Base-by-base conservation (phyloP, 371 early-diverging fungal species). In the Catenaria anguillulae region DNA sequence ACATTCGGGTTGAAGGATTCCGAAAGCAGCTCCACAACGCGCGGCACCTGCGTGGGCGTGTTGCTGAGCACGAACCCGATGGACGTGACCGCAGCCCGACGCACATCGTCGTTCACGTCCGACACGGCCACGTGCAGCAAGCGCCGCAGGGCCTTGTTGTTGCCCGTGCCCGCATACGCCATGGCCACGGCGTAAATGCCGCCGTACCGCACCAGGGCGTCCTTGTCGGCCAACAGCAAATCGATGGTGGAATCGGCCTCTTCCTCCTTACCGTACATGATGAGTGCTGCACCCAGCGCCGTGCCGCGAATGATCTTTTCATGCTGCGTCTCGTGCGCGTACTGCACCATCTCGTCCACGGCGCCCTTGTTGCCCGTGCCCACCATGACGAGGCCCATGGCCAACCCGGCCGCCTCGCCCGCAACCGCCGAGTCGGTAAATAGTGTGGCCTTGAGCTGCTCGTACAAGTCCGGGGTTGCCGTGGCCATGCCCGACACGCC, bases 1-100 rank as follows among this genome's bases (percentile, higher is more conserved):
- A 99, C 99, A 70, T 95, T 90, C 46, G 97, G 94, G 77, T 95
- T 97, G 73, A 92, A 98, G 73, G 93, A 94, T 73, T 97, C 94
- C 29, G 97, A 85, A 52, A 99, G 80, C 17, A 99, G 83, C 77
- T 98, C 90, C 17, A 99, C 95, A 64, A 97, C 84, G 43, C 92
- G 83, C 29, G 98, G 93, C 2, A 99, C 93, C 67, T 98, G 92
- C 68, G 86, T 80, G 35, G 90, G 88, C 31, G 87, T 84, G 45
- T 89, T 83, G 74, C 90, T 84, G 17, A 97, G 79, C 31, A 99
- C 81, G 69, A 99, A 93, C 35, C 99, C 99, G 35, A 99, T 84
- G 4, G 92, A 86, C 19, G 94, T 95, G 46, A 98, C 98, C 24
- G 99, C 95, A 4, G 93, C 92, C 56, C 99, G 87, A 61, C 98